Evolutionary conservation across 2,329 filamentous ascomycete species (phyloP).

Genomic region (Claviceps sorghi): DNA sequence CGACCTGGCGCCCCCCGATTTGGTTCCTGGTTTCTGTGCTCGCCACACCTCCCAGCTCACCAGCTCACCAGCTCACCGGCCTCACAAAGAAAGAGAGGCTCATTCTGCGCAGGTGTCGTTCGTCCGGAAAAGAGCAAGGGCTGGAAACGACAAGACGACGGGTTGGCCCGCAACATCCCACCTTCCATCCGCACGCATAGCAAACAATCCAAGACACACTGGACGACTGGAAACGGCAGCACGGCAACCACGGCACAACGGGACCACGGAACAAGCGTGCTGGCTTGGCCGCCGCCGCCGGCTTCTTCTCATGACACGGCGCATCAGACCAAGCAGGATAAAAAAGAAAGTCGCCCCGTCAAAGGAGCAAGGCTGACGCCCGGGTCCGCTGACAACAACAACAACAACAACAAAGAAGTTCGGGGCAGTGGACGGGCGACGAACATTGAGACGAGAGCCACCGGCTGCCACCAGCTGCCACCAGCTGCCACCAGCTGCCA

Average conservation of each 20-base stretch:
- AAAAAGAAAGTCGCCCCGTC: neutral
- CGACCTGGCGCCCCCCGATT: neutral
- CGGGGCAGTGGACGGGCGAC: neutral
- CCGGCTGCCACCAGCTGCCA: no score
- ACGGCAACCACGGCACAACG: neutral
- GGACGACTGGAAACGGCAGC: neutral
- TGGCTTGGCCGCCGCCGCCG: neutral
- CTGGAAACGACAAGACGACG: neutral
- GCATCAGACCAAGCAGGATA: neutral
- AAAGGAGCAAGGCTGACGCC: neutral
- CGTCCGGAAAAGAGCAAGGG: neutral
- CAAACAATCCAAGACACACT: neutral
- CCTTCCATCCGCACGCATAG: neutral
- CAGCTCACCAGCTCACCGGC: no score
- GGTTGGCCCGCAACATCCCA: neutral
- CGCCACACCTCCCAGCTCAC: no score
- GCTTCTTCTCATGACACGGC: neutral
- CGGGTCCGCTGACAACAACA: neutral
- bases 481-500: no score
- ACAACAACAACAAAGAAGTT: neutral
- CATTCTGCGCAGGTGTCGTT: neutral
- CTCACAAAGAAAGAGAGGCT: neutral
- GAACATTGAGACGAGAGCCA: no score
- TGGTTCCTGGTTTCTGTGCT: neutral
- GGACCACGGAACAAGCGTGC: neutral